Percentiles rank a stretch among this genome's conserved stretches.
Evolutionary conservation across 768 basidiomycete genomes (phyloP).

Genomic region (Boletus sp.): DNA sequence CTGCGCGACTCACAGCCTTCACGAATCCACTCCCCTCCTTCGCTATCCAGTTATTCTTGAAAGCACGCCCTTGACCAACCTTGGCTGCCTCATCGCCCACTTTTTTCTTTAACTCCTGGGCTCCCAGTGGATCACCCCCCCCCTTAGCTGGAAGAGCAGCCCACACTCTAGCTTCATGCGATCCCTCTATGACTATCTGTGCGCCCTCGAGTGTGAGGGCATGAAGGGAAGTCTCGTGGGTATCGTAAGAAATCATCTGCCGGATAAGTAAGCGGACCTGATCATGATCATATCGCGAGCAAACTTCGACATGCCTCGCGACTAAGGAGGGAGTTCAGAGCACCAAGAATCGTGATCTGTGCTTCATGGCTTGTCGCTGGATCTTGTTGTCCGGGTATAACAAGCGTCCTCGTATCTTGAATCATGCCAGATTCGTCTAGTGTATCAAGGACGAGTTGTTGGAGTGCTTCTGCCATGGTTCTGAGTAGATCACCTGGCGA

Average conservation of each 20-base stretch:
- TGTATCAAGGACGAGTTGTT: conserved; percentile 73
- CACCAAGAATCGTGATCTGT: conserved; percentile 84
- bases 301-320: conserved; percentile 60
- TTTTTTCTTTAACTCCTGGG: conserved; percentile 63
- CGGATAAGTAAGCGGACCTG: conserved; percentile 11
- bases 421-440: conserved; percentile 57
- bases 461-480: conserved; percentile 72
- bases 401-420: conserved; percentile 64
- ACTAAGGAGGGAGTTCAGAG: conserved; percentile 84
- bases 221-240: conserved; percentile 73
- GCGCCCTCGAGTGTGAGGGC: conserved; percentile 78
- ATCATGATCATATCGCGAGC: conserved; percentile 1
- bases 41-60: conserved; percentile 95
- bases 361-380: conserved; percentile 66
- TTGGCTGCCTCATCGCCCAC: conserved; percentile 89
- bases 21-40: conserved; percentile 89
- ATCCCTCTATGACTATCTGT: conserved; percentile 75
- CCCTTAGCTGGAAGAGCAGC: conserved; percentile 71
- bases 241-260: conserved; percentile 82
- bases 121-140: conserved; percentile 60
- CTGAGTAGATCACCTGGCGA: conserved; percentile 1
- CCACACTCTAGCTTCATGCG: conserved; percentile 97
- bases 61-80: conserved; percentile 91
- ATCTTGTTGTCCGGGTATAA: conserved; percentile 58
- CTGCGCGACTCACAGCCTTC: conserved; percentile 60